Percentiles rank a stretch among this genome's conserved stretches.
These are phyloP conservation scores for Backusella australiensis DNA, from an alignment of 192 early-diverging fungal genomes.

Conservation along the genomic window DNA sequence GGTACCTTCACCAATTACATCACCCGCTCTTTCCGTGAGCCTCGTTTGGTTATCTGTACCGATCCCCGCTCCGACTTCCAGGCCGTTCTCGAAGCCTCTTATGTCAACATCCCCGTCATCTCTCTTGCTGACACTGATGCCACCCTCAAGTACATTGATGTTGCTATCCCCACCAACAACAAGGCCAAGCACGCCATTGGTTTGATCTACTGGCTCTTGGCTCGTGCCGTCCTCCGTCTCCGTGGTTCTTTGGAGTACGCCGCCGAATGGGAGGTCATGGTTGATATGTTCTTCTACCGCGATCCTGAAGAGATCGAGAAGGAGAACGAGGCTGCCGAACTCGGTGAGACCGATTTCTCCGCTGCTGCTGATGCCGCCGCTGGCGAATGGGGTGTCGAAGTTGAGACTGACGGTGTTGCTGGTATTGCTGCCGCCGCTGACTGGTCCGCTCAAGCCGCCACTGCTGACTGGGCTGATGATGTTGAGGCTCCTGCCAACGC, in stretches of 20 bases:
- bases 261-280: slow-evolving; percentile 94
- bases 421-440: slow-evolving; percentile 39
- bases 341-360: slow-evolving; percentile 36
- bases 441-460: slow-evolving; percentile 32
- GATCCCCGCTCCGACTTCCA: slow-evolving; percentile 99
- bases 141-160: slow-evolving; percentile 90
- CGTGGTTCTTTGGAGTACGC: slow-evolving; percentile 87
- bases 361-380: slow-evolving; percentile 39
- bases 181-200: slow-evolving; percentile 99
- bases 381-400: slow-evolving; percentile 70
- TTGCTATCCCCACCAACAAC: slow-evolving; percentile 99
- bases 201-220: slow-evolving; percentile 96
- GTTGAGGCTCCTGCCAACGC: slow-evolving; percentile 16
- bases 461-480: slow-evolving; percentile 33
- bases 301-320: slow-evolving; percentile 96
- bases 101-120: slow-evolving; percentile 99
- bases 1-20: slow-evolving; percentile 99
- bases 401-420: slow-evolving; percentile 35
- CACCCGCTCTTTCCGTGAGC: slow-evolving; percentile 99
- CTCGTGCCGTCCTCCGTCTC: slow-evolving; percentile 98
- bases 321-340: slow-evolving; percentile 66
- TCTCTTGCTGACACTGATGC: slow-evolving; percentile 98
- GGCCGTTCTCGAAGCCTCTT: slow-evolving; percentile 98
- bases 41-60: slow-evolving; percentile 95
- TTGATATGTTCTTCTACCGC: slow-evolving; percentile 99